Evolutionary conservation across 768 basidiomycete species (phyloP).

Genomic region (Panellus pusillus): DNA sequence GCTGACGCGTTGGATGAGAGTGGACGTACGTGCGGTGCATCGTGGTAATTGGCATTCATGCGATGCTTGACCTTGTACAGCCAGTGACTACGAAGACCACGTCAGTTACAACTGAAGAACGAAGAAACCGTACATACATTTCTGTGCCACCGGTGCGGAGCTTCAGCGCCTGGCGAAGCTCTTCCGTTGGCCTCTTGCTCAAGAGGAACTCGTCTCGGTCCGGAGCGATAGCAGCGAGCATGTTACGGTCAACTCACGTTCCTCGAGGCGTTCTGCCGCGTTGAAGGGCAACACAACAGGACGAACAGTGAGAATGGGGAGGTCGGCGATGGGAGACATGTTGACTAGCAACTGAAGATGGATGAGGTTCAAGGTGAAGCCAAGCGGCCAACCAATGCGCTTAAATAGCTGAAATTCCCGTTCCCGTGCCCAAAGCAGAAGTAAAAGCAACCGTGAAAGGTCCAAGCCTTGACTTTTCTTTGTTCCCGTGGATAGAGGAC

Average conservation of each 20-base stretch:
- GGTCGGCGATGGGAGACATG: conserved; percentile 14
- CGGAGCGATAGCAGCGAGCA: conserved; percentile 33
- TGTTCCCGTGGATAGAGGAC: too few relatives aligned
- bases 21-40: conserved; percentile 28
- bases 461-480: neutral
- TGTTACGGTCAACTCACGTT: conserved; percentile 30
- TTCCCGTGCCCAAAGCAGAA: neutral
- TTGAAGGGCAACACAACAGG: conserved; percentile 15
- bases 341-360: conserved; percentile 11
- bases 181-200: conserved; percentile 27
- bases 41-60: conserved; percentile 25
- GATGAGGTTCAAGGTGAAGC: conserved; percentile 7
- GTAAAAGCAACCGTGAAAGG: conserved; percentile 6
- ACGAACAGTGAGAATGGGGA: conserved; percentile 23
- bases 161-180: conserved; percentile 33
- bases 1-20: conserved; percentile 22
- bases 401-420: conserved; percentile 4
- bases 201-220: conserved; percentile 35
- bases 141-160: conserved; percentile 23
- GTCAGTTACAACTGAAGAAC: neutral
- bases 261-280: conserved; percentile 20
- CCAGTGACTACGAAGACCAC: conserved; percentile 31
- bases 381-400: neutral
- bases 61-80: conserved; percentile 28
- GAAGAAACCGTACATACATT: conserved; percentile 21